Evolutionary conservation across 108 stramenopile genomes (phyloP).

Genomic region (Stephanodiscus triporus): DNA sequence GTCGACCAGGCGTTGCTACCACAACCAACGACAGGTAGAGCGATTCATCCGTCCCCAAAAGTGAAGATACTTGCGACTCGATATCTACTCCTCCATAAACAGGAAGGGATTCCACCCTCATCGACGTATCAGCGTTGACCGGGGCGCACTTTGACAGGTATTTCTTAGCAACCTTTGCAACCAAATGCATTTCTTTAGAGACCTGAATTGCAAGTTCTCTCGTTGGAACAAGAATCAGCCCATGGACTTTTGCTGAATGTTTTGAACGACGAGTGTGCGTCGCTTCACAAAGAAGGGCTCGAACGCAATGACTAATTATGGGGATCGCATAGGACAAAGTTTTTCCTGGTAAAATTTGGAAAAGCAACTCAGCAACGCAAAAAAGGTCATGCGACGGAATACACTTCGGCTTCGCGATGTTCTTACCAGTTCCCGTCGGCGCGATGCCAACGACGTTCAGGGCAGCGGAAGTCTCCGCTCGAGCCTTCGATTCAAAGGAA

Average conservation of each 20-base stretch:
- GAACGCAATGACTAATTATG: constrained; percentile 27
- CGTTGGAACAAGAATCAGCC: constrained; percentile 74
- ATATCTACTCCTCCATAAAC: constrained; percentile 67
- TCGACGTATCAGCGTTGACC: background rate
- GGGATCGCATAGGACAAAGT: constrained; percentile 69
- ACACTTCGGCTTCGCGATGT: too few relatives aligned
- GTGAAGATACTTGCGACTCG: constrained; percentile 40
- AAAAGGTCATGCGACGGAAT: background rate
- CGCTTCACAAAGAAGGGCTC: constrained; percentile 4
- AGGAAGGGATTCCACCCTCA: constrained; percentile 34
- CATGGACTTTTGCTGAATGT: constrained; percentile 7
- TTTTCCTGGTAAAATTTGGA: constrained; percentile 14
- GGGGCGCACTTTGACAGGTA: constrained; percentile 12
- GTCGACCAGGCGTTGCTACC: constrained; percentile 66
- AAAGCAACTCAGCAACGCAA: background rate
- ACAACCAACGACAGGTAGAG: constrained; percentile 27
- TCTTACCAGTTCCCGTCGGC: constrained; percentile 73
- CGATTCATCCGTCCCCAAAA: constrained; percentile 4
- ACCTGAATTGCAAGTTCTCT: constrained; percentile 75
- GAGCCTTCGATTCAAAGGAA: constrained; percentile 4
- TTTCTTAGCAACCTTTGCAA: constrained; percentile 47
- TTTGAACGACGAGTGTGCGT: background rate
- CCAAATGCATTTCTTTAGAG: constrained; percentile 40
- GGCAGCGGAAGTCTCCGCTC: background rate
- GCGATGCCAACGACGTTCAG: constrained; percentile 66